Conservation (phyloP, 2,329 filamentous ascomycete genomes). For the Cercospora canescens region DNA sequence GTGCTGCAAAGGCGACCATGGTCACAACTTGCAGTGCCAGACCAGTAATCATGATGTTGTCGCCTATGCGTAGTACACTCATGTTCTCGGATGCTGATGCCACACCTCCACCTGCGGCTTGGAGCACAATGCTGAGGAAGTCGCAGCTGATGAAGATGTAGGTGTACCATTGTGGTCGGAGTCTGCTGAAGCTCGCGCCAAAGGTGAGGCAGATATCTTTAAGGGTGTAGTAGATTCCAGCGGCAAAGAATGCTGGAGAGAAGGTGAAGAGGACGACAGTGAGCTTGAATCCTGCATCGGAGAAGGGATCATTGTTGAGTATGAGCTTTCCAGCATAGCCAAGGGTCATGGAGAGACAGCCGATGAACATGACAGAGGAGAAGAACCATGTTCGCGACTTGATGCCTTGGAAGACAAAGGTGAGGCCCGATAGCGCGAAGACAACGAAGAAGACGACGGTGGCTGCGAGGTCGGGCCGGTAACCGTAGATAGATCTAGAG, state of each 20-base stretch:
- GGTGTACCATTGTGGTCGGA: slow-evolving; percentile 42
- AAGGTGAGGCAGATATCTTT: slow-evolving; percentile 45
- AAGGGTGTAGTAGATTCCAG: slow-evolving; percentile 46
- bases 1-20: slow-evolving; percentile 48
- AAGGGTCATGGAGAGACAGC: slow-evolving; percentile 43
- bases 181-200: slow-evolving; percentile 33
- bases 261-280: slow-evolving; percentile 47
- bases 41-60: slow-evolving; percentile 59
- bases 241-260: slow-evolving; percentile 47
- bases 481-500: slow-evolving; percentile 33
- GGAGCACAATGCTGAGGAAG: slow-evolving; percentile 58
- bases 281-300: slow-evolving; percentile 44
- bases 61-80: slow-evolving; percentile 48
- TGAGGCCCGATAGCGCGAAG: slow-evolving; percentile 36
- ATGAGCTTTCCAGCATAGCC: slow-evolving; percentile 47
- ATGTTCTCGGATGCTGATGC: slow-evolving; percentile 52
- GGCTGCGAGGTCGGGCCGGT: slow-evolving; percentile 40
- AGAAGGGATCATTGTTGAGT: slow-evolving; percentile 45
- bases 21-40: slow-evolving; percentile 59
- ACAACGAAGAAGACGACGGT: slow-evolving; percentile 42
- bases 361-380: slow-evolving; percentile 43
- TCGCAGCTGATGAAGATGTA: slow-evolving; percentile 63
- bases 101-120: slow-evolving; percentile 59
- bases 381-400: slow-evolving; percentile 42
- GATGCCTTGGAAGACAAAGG: slow-evolving; percentile 36